A percentile compares a stretch with the other conserved stretches of the same genome.
Evolutionary conservation across 164 flowering plant genomes (phyloP).

Genomic region (Stephania japonica): DNA sequence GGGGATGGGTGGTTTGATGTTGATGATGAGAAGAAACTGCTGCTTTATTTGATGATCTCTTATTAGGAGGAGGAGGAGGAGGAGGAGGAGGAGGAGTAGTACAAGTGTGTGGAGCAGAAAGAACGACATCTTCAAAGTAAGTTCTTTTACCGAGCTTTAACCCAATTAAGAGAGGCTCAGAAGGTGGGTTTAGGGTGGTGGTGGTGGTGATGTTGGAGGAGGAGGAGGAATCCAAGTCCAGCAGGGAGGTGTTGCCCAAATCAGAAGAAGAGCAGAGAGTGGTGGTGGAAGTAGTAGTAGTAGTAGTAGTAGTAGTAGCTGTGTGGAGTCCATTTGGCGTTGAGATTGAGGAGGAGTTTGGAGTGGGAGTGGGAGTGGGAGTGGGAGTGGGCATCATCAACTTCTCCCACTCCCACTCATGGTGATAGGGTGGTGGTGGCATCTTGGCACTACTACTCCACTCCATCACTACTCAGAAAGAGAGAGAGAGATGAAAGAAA

Average conservation of each 20-base stretch:
- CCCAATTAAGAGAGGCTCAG: constrained; percentile 52
- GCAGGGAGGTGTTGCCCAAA: constrained; percentile 42
- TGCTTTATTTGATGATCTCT: constrained; percentile 36
- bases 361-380: no score
- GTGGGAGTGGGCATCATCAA: constrained; percentile 23
- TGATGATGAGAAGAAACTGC: constrained; percentile 4
- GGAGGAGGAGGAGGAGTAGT: constrained; percentile 26
- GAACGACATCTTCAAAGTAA: constrained; percentile 65
- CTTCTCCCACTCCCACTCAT: constrained; percentile 63
- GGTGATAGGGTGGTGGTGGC: no score
- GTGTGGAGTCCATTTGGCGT: no score
- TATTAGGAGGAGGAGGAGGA: constrained; percentile 14
- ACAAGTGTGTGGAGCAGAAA: constrained; percentile 30
- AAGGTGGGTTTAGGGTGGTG: constrained; percentile 22
- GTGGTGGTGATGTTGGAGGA: constrained; percentile 35
- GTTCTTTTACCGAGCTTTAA: constrained; percentile 77
- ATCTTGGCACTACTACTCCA: constrained; percentile 46
- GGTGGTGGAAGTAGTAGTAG: constrained; percentile 24
- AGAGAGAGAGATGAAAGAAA: constrained; percentile 14
- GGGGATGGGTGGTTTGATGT: constrained; percentile 25
- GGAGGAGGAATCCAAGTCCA: constrained; percentile 58
- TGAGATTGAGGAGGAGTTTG: no score
- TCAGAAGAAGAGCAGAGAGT: no score
- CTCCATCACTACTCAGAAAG: constrained; percentile 50
- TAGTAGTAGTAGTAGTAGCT: background rate